Conservation (phyloP, 768 basidiomycete genomes). For the Coprinopsis marcescibilis region DNA sequence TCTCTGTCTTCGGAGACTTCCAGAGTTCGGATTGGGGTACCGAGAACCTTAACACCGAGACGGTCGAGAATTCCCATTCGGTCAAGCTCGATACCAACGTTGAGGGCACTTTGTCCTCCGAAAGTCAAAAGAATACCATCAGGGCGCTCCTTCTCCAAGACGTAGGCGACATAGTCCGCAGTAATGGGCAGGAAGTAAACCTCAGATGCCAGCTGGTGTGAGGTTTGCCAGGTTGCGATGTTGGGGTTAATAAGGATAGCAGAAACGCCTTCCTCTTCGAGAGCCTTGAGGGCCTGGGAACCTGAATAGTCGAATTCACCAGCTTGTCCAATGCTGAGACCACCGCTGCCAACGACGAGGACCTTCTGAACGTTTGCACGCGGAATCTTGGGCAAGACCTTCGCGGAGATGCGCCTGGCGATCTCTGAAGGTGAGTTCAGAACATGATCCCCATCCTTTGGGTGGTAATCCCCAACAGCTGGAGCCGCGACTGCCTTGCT, state of each 20-base stretch:
- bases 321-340: slow-evolving; percentile 95
- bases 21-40: slow-evolving; percentile 90
- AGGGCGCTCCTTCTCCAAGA: slow-evolving; percentile 96
- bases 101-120: slow-evolving; percentile 95
- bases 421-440: slow-evolving; percentile 93
- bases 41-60: slow-evolving; percentile 87
- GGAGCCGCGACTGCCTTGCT: slow-evolving; percentile 67
- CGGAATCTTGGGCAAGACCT: slow-evolving; percentile 87
- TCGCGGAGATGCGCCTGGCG: slow-evolving; percentile 88
- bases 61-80: slow-evolving; percentile 94
- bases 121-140: slow-evolving; percentile 97
- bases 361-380: slow-evolving; percentile 93
- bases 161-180: slow-evolving; percentile 95
- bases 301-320: slow-evolving; percentile 99
- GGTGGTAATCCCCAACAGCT: slow-evolving; percentile 64
- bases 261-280: slow-evolving; percentile 90
- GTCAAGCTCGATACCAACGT: slow-evolving; percentile 95
- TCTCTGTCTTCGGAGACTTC: slow-evolving; percentile 97
- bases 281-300: slow-evolving; percentile 96
- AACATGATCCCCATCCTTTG: slow-evolving; percentile 67
- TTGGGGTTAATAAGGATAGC: slow-evolving; percentile 98
- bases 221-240: slow-evolving; percentile 99
- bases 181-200: slow-evolving; percentile 98
- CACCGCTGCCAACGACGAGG: slow-evolving; percentile 93
- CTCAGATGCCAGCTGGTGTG: slow-evolving; percentile 92